Percentiles rank a stretch among this genome's conserved stretches.
phyloP scores from a whole-genome alignment of 2,329 filamentous ascomycete genomes.

The Aspergillus fischeri region DNA sequence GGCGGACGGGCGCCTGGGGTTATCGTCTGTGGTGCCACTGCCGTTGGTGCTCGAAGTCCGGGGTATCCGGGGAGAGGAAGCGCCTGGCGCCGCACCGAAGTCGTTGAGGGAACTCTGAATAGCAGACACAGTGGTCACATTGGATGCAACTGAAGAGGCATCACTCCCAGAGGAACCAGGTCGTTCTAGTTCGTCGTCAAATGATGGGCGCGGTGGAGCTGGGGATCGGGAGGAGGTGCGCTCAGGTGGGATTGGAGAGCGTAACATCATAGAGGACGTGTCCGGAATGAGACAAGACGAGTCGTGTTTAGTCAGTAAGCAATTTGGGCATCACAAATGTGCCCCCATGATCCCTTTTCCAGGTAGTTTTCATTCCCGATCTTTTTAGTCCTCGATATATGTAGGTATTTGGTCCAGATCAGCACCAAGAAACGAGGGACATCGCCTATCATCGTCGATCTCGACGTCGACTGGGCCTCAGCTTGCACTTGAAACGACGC shows the following conservation, averaged over 20 bases:
- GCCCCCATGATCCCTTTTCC: not conserved
- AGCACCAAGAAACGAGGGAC: not conserved
- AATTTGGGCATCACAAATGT: not conserved
- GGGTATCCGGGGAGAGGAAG: constrained; percentile 23
- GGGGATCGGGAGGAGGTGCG: constrained; percentile 17
- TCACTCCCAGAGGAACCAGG: constrained; percentile 45
- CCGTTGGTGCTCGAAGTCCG: constrained; percentile 26
- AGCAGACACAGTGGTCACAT: constrained; percentile 41
- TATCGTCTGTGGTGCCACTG: constrained; percentile 33
- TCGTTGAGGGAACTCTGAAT: constrained; percentile 37
- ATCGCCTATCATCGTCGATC: constrained; percentile 1
- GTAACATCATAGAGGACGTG: constrained; percentile 13
- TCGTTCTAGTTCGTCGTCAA: constrained; percentile 32
- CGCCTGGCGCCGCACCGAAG: constrained; percentile 18
- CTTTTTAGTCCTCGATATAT: not conserved
- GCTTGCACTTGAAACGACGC: not conserved
- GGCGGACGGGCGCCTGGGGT: constrained; percentile 30
- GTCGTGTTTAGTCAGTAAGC: constrained; percentile 1
- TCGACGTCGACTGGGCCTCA: not conserved
- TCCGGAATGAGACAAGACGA: constrained; percentile 1
- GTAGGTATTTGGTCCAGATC: not conserved
- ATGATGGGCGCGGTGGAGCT: constrained; percentile 17
- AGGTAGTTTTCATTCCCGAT: not conserved
- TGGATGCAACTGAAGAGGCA: constrained; percentile 43
- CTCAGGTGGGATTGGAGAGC: constrained; percentile 20